A percentile compares a stretch with the other conserved stretches of the same genome.
phyloP scores from a whole-genome alignment of 805 yeast genomes.

The Saturnispora dispora region DNA sequence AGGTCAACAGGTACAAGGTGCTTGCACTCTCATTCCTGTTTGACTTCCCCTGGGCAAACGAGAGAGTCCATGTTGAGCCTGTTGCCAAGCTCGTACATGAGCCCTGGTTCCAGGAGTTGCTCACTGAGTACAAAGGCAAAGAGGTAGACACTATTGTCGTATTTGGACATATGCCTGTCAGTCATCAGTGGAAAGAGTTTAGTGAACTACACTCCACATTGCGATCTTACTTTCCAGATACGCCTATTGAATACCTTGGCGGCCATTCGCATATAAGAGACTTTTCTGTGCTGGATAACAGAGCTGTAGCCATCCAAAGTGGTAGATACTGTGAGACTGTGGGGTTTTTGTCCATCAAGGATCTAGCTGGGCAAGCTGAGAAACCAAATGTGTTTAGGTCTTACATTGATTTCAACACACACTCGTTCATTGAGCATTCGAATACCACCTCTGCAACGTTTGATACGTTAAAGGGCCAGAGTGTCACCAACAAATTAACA shows the following conservation, averaged over 20 bases:
- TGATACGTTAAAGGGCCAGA: constrained; percentile 46
- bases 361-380: constrained; percentile 1
- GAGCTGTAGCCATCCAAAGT: constrained; percentile 75
- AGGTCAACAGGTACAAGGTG: constrained; percentile 39
- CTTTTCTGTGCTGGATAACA: constrained; percentile 56
- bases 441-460: constrained; percentile 29
- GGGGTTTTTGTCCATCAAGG: constrained; percentile 65
- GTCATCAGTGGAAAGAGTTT: constrained; percentile 46
- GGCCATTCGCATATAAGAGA: constrained; percentile 94
- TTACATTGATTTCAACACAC: constrained; percentile 74
- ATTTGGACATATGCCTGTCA: constrained; percentile 73
- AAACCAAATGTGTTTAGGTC: constrained; percentile 38
- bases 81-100: constrained; percentile 44
- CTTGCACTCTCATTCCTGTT: constrained; percentile 74
- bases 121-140: constrained; percentile 26
- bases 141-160: constrained; percentile 59
- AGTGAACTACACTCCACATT: constrained; percentile 38
- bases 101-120: constrained; percentile 53
- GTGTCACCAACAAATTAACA: constrained; percentile 36
- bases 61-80: constrained; percentile 54
- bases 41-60: constrained; percentile 56
- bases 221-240: constrained; percentile 50
- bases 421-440: constrained; percentile 62
- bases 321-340: constrained; percentile 90
- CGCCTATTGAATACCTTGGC: constrained; percentile 77